Evolutionary conservation across 2,329 filamentous ascomycete species (phyloP), one percentile per base, ranked within the genome.

Genomic region (Fusarium napiforme): DNA sequence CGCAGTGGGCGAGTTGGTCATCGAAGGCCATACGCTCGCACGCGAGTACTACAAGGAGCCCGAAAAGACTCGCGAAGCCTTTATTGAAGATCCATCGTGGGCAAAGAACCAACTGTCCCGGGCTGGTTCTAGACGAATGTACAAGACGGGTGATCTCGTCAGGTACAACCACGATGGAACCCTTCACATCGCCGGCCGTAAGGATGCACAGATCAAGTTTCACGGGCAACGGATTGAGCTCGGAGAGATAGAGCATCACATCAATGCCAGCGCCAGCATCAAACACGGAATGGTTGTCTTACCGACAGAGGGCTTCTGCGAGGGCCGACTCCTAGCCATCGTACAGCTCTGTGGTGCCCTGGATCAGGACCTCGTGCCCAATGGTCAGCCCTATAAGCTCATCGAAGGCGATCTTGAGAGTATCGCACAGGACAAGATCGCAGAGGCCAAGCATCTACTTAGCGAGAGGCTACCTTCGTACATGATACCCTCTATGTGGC

Each of bases 31-130:
- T 49, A 83, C 83, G 1, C 83, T 90, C 15, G 86, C 85, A 21
- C 79, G 84, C 21, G 86, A 86, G 43, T 90, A 89, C 66, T 78
- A 87, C 30, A 85, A 87, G 56, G 78, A 81, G 9, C 59, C 77
- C 6, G 64, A 77, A 11, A 75, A 70, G 56, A 82, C 85, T 80
- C 50, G 77, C 60, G n/a, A 74, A 11, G 75, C 75, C 0, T 81
- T 81, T 15, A 76, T 82, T 19, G 43, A 59, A 7, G 62, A 75
- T 23, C 75, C 73, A 7, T 10, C 9, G 4, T 77, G 75, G 75
- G 32, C 56, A 4, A 18, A 1, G 16, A 36, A 49, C 9, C 73
- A 74, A 8, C 21, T 49, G 4, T n/a, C 21, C 0, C 36, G 39
- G 4, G 18, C 1, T 0, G 37, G 55, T 0, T 16, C 30, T 0